Percentiles rank a stretch among this genome's conserved stretches.
phyloP scores from a whole-genome alignment of 495 filamentous ascomycete genomes.

The Neurospora africana region DNA sequence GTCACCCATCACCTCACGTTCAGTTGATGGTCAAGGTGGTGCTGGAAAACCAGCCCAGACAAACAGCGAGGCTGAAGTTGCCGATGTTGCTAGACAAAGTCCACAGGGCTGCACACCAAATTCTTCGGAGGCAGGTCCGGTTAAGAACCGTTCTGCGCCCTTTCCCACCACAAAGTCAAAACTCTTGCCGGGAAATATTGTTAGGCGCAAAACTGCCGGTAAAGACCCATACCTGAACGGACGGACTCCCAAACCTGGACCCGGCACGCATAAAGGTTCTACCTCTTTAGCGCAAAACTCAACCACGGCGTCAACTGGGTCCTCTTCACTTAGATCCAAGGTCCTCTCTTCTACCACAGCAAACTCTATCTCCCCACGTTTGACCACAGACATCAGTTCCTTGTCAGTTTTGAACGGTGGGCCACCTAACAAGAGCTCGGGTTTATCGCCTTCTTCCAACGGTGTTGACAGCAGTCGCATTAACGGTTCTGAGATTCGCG shows the following conservation, averaged over 20 bases:
- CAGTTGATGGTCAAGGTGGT: background rate
- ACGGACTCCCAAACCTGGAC: conserved; percentile 5
- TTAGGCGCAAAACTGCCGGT: background rate
- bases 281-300: background rate
- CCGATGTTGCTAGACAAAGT: background rate
- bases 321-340: background rate
- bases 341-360: background rate
- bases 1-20: background rate
- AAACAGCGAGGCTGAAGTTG: background rate
- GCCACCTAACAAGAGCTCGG: conserved; percentile 9
- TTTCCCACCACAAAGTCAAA: background rate
- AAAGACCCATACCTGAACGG: background rate
- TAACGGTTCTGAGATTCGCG: background rate
- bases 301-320: background rate
- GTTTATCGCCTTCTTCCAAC: conserved; percentile 2
- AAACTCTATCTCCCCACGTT: background rate
- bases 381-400: background rate
- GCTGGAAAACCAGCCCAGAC: background rate
- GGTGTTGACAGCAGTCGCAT: background rate
- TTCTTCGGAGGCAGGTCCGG: background rate
- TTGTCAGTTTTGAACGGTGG: conserved; percentile 2
- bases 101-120: background rate
- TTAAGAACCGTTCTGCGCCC: background rate
- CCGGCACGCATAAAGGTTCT: background rate
- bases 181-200: background rate